Conservation (phyloP, 1,284 basidiomycete species). For the Porodaedalea pini region DNA sequence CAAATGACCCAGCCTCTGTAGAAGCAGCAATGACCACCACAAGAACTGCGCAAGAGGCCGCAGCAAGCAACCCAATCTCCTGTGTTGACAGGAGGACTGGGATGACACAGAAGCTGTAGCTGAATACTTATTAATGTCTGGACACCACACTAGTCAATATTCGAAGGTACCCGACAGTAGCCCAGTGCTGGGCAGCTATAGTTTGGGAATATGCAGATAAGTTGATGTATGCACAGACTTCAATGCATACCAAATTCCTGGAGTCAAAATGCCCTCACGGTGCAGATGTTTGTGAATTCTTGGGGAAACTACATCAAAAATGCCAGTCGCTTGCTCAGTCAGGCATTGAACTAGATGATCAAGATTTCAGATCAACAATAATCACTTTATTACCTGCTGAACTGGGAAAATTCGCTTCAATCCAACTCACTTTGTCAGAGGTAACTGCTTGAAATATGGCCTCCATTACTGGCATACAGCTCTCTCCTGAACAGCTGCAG, state of each 20-base stretch:
- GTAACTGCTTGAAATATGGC: constrained; percentile 9
- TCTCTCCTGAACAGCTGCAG: neutral
- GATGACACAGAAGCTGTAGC: constrained; percentile 28
- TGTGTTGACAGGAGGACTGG: constrained; percentile 21
- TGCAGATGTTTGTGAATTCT: constrained; percentile 31
- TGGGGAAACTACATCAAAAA: constrained; percentile 15
- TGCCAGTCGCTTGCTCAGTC: neutral
- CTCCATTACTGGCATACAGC: neutral
- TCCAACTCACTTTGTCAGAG: constrained; percentile 25
- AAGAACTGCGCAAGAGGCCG: neutral
- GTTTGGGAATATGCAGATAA: constrained; percentile 30
- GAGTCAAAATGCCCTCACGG: constrained; percentile 26
- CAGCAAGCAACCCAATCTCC: neutral
- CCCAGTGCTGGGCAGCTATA: constrained; percentile 30
- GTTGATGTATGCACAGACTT: constrained; percentile 32
- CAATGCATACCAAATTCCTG: constrained; percentile 31
- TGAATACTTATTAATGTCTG: constrained; percentile 28
- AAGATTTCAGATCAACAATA: constrained; percentile 27
- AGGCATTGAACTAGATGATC: neutral
- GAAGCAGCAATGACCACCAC: neutral
- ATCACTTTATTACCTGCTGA: constrained; percentile 31
- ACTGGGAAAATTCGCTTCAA: constrained; percentile 31
- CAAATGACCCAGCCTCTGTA: neutral
- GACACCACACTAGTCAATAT: constrained; percentile 30
- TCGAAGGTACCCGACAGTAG: constrained; percentile 23